These are phyloP conservation scores for Penicillium goetzii DNA, from an alignment of 495 filamentous ascomycete genomes.

Conservation along the genomic window DNA sequence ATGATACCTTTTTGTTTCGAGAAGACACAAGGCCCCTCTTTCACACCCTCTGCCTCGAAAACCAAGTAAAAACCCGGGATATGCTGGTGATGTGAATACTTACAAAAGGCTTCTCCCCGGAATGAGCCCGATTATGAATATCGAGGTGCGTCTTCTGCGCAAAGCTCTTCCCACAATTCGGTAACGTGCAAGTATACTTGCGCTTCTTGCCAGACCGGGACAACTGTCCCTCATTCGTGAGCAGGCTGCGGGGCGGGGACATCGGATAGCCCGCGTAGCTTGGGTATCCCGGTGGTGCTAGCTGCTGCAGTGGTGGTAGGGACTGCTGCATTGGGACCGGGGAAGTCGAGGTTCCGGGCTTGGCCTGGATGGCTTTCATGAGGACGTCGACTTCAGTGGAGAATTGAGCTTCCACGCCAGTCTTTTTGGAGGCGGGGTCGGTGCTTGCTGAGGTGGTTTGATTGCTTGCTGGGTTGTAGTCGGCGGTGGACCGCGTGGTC, in stretches of 20 bases:
- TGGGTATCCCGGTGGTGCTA: slow-evolving; percentile 30
- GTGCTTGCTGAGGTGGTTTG: not conserved
- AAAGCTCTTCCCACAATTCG: slow-evolving; percentile 80
- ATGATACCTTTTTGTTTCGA: not conserved
- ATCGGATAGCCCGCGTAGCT: slow-evolving; percentile 36
- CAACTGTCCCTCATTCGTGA: slow-evolving; percentile 35
- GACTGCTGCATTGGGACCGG: slow-evolving; percentile 30
- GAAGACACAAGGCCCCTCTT: not conserved
- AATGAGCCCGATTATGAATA: slow-evolving; percentile 88
- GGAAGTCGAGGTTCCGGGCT: slow-evolving; percentile 38
- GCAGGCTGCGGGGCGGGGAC: slow-evolving; percentile 31
- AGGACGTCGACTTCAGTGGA: slow-evolving; percentile 85
- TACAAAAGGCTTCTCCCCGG: slow-evolving; percentile 89
- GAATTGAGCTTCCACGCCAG: slow-evolving; percentile 58
- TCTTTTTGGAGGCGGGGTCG: slow-evolving; percentile 22
- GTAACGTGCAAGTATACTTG: slow-evolving; percentile 74
- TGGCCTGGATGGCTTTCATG: slow-evolving; percentile 89
- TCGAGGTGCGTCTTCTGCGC: slow-evolving; percentile 93
- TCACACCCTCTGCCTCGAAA: not conserved
- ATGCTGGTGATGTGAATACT: slow-evolving; percentile 39
- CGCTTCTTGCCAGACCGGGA: slow-evolving; percentile 44
- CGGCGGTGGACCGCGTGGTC: slow-evolving; percentile 14
- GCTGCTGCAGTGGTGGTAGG: slow-evolving; percentile 43
- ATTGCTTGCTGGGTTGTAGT: not conserved
- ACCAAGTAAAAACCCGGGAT: not conserved